Conservation (phyloP, 2,329 filamentous ascomycete genomes). For the Colletotrichum neosansevieriae region DNA sequence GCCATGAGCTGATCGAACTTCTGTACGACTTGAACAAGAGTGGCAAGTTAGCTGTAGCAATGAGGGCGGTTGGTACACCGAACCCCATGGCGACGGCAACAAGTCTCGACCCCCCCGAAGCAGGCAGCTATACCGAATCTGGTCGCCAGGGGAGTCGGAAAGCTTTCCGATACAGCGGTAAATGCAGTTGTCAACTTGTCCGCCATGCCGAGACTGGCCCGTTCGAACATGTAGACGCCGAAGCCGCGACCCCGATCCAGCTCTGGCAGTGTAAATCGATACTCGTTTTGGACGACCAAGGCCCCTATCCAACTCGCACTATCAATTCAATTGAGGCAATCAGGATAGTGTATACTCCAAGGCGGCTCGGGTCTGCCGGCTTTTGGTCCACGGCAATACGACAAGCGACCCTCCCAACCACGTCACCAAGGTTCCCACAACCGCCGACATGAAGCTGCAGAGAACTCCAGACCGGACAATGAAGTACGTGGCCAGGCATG, state of each 20-base stretch:
- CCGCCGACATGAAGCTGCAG: constrained; percentile 49
- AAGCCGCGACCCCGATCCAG: constrained; percentile 61
- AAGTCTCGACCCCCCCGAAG: constrained; percentile 56
- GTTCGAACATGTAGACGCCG: constrained; percentile 56
- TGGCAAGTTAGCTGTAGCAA: no score
- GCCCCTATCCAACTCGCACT: constrained; percentile 61
- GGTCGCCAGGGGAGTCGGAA: constrained; percentile 56
- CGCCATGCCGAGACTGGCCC: constrained; percentile 53
- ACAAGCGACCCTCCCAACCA: constrained; percentile 52
- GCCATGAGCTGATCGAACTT: constrained; percentile 53
- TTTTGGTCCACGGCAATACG: constrained; percentile 53
- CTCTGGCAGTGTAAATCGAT: constrained; percentile 54
- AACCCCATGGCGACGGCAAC: constrained; percentile 56
- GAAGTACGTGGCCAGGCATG: constrained; percentile 57
- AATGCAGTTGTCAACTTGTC: constrained; percentile 61
- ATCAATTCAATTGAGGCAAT: constrained; percentile 53
- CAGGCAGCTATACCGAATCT: constrained; percentile 59
- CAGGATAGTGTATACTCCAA: constrained; percentile 53
- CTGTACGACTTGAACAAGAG: constrained; percentile 53
- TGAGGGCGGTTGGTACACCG: constrained; percentile 59
- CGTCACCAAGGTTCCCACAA: constrained; percentile 53
- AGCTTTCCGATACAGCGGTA: constrained; percentile 55
- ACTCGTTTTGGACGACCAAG: constrained; percentile 60
- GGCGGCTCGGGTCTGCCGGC: constrained; percentile 54
- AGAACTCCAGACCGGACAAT: constrained; percentile 55